Percentiles rank a stretch among this genome's conserved stretches.
Conservation (phyloP, 2,329 filamentous ascomycete species). For the Nothomitra cinnamomea region DNA sequence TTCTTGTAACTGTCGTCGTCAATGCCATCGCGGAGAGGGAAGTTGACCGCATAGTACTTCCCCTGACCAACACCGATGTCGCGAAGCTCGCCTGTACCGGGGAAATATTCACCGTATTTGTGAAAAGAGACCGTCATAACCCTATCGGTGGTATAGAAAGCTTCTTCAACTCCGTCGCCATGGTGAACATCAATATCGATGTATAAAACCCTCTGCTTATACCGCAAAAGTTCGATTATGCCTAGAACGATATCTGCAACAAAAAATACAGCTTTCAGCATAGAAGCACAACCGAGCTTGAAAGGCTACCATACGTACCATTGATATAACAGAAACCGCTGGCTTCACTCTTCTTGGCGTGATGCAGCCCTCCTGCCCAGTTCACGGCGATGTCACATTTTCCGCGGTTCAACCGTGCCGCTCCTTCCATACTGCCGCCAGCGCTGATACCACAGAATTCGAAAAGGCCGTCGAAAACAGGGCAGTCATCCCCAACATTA, state of each 20-base stretch:
- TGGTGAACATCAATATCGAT: conserved; percentile 53
- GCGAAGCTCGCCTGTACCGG: conserved; percentile 49
- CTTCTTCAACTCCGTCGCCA: conserved; percentile 52
- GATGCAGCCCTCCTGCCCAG: conserved; percentile 31
- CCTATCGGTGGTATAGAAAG: conserved; percentile 53
- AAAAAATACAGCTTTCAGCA: conserved; percentile 10
- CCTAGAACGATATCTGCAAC: conserved; percentile 44
- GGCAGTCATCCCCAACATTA: conserved; percentile 28
- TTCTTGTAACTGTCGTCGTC: conserved; percentile 50
- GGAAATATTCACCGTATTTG: conserved; percentile 59
- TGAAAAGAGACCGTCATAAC: conserved; percentile 59
- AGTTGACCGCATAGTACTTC: conserved; percentile 53
- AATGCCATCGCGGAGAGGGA: conserved; percentile 51
- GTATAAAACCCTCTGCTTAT: conserved; percentile 47
- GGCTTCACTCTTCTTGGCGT: conserved; percentile 31
- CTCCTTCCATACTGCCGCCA: conserved; percentile 53
- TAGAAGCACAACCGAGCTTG: background rate
- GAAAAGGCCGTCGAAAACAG: conserved; percentile 53
- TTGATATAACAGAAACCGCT: conserved; percentile 32
- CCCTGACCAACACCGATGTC: conserved; percentile 51
- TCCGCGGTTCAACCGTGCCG: conserved; percentile 46
- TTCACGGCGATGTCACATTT: conserved; percentile 50
- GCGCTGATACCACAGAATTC: conserved; percentile 56
- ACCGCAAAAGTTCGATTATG: conserved; percentile 45
- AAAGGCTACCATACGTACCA: conserved; percentile 15